Percentiles rank a stretch among this genome's conserved stretches.
Evolutionary conservation across 2,329 filamentous ascomycete species (phyloP).

Genomic region (Trichoderma hamatum): DNA sequence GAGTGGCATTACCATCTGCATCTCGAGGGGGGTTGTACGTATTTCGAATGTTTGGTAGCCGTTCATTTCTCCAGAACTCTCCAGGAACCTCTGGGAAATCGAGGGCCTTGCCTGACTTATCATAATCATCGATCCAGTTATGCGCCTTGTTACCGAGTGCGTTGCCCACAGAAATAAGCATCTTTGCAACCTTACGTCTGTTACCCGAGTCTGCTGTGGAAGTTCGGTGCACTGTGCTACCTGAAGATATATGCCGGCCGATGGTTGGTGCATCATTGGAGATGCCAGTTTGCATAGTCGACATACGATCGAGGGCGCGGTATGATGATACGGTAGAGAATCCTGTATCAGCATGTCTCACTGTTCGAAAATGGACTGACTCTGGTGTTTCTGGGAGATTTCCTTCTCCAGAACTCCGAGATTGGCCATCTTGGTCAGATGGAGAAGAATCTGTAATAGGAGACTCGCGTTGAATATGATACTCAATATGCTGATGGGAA

Average conservation of each 20-base stretch:
- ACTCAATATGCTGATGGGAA: slow-evolving; percentile 20
- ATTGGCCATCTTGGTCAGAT: background rate
- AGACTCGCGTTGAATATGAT: background rate
- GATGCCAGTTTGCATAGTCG: background rate
- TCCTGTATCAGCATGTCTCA: background rate
- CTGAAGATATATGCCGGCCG: background rate
- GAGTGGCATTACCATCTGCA: slow-evolving; percentile 38
- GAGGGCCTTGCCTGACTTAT: slow-evolving; percentile 48
- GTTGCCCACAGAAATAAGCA: slow-evolving; percentile 48
- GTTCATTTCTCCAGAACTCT: slow-evolving; percentile 40
- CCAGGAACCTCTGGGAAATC: slow-evolving; percentile 61
- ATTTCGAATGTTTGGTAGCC: slow-evolving; percentile 44
- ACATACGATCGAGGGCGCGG: background rate
- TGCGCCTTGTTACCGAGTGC: slow-evolving; percentile 52
- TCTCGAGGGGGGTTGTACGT: slow-evolving; percentile 45
- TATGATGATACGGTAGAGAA: background rate
- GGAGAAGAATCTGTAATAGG: background rate
- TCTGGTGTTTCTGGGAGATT: background rate
- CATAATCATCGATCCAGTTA: slow-evolving; percentile 52
- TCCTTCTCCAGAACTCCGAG: background rate
- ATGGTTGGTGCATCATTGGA: background rate
- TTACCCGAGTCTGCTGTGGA: slow-evolving; percentile 34
- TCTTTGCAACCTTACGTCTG: slow-evolving; percentile 48
- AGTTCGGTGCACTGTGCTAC: background rate
- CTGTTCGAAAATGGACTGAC: background rate